These are phyloP conservation scores for Pisolithus albus DNA, from an alignment of 768 basidiomycete genomes.

Conservation along the genomic window DNA sequence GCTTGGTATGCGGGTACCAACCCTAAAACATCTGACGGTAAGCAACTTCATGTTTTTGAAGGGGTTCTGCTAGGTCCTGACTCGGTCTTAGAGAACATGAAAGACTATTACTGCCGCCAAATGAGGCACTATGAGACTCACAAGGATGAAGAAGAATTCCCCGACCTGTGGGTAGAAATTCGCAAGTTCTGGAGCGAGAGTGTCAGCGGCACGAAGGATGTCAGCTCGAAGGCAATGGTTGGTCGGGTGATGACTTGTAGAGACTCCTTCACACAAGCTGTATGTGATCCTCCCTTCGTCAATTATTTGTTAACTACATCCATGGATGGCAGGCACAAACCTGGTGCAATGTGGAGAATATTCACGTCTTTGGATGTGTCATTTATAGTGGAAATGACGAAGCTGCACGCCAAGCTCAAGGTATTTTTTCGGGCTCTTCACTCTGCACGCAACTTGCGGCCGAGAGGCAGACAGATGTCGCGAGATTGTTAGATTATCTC, in stretches of 20 bases:
- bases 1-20: constrained; percentile 1
- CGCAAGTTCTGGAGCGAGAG: neutral
- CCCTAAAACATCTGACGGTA: neutral
- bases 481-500: no score
- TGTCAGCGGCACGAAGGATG: neutral
- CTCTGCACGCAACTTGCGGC: no score
- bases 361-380: no score
- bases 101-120: neutral
- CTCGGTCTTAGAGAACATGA: neutral
- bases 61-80: neutral
- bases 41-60: neutral
- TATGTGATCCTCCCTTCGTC: neutral
- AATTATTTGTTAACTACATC: no score
- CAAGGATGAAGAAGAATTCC: neutral
- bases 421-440: no score
- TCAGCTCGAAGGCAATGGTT: neutral
- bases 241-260: no score
- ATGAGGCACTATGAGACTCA: neutral
- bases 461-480: no score
- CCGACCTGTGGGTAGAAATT: neutral
- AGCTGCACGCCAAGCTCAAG: no score
- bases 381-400: no score
- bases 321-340: no score
- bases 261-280: neutral
- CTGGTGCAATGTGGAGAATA: no score